Evolutionary conservation across 2,329 filamentous ascomycete species (phyloP).

Genomic region (Cordyceps cicadae): DNA sequence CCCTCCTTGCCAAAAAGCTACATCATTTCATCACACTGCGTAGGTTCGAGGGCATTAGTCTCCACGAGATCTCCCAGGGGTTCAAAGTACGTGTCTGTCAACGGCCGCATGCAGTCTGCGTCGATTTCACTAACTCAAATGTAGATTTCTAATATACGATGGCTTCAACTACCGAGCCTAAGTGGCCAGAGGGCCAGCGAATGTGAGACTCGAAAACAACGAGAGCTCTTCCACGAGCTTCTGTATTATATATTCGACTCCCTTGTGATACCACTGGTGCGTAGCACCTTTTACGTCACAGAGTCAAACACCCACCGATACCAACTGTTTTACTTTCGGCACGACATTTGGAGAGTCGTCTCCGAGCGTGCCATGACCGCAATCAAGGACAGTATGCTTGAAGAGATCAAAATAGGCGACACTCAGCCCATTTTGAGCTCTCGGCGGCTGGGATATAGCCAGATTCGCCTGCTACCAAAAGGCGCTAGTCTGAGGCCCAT

Average conservation of each 20-base stretch:
- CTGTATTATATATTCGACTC: constrained; percentile 93
- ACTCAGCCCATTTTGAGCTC: constrained; percentile 51
- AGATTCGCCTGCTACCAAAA: constrained; percentile 78
- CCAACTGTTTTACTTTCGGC: constrained; percentile 84
- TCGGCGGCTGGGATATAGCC: constrained; percentile 65
- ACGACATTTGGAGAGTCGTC: constrained; percentile 79
- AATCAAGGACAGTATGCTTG: constrained; percentile 67
- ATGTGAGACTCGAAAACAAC: constrained; percentile 67
- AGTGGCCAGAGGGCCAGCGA: constrained; percentile 50
- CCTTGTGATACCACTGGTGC: constrained; percentile 75
- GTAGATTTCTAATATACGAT: constrained; percentile 59
- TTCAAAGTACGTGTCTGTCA: constrained; percentile 53
- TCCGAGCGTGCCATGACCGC: constrained; percentile 61
- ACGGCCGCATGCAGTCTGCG: constrained; percentile 3
- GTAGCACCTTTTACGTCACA: constrained; percentile 87
- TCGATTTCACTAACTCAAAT: not conserved
- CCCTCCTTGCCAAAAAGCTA: constrained; percentile 55
- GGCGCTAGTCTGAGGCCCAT: constrained; percentile 69
- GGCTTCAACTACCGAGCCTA: constrained; percentile 56
- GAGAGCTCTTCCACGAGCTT: constrained; percentile 74
- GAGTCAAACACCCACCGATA: constrained; percentile 77
- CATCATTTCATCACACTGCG: constrained; percentile 69
- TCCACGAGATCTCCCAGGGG: constrained; percentile 70
- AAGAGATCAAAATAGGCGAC: constrained; percentile 56
- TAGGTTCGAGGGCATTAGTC: constrained; percentile 69